Base-by-base conservation (phyloP, 1,284 basidiomycete genomes). In the Boletus subluridellus region DNA sequence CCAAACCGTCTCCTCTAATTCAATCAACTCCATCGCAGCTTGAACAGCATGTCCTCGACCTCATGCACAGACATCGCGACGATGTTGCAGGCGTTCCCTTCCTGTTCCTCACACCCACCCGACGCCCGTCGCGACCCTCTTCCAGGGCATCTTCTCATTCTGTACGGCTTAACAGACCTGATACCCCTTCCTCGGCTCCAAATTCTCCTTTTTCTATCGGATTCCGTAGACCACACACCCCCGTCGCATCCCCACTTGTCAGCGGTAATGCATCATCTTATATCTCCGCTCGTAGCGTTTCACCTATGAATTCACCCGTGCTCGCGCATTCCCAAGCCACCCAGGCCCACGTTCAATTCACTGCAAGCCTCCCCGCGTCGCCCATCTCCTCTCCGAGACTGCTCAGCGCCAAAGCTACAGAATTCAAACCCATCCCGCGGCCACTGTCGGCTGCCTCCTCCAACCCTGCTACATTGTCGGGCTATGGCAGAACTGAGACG, bases 21-120 rank as follows among this genome's bases (percentile, higher is more conserved):
- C 60, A 65, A 58, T 58, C 62, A 28, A 54, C 47, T 49, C 49
- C 51, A n/a, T 57, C 52, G 8, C 66, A 91, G 86, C 77, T 89
- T 53, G 90, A 92, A 68, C 85, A 90, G 65, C 81, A 84, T 70
- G 86, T 92, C 57, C 79, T 93, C 32, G 89, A 92, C 69, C 80
- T 93, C 60, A 92, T 93, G 90, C 90, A 93, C 73, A 89, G 88
- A 74, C 89, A 92, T 70, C 80, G 84, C 59, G 90, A 92, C 77
- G 90, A 93, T 71, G 75, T 88, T 49, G 87, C 88, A 45, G 88
- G 88, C 24, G 88, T 92, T 5, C 91, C 90, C 0, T 92, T 93
- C 69, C 76, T 90, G 54, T 90, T 89, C 73, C 78, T 92, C 52
- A 90, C 89, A 10, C 86, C 89, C 12, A 89, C 84, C 35, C 82